Evolutionary conservation across 768 basidiomycete species (phyloP).

Genomic region (Boletus rubescentipes): DNA sequence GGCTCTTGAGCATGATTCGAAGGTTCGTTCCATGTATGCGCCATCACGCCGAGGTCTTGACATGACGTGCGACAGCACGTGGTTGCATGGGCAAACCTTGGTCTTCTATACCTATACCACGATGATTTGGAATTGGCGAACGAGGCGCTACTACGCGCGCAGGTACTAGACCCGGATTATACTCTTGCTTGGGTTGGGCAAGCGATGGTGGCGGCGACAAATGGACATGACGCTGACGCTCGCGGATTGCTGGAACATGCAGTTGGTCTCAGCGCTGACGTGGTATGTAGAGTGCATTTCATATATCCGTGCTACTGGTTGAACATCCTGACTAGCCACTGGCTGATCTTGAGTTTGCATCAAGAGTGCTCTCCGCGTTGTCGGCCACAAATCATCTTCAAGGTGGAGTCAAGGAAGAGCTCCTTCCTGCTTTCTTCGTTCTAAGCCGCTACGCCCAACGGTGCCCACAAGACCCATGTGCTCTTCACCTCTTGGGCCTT

Average conservation of each 20-base stretch:
- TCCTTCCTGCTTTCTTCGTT: slow-evolving; percentile 80
- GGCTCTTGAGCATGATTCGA: slow-evolving; percentile 81
- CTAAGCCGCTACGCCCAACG: slow-evolving; percentile 72
- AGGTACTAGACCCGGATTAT: slow-evolving; percentile 90
- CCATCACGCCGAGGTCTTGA: background rate
- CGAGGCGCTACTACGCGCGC: slow-evolving; percentile 83
- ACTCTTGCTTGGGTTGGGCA: slow-evolving; percentile 90
- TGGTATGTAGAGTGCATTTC: slow-evolving; percentile 44
- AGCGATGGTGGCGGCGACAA: slow-evolving; percentile 62
- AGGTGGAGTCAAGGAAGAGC: slow-evolving; percentile 38
- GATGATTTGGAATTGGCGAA: slow-evolving; percentile 80
- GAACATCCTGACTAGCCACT: slow-evolving; percentile 60
- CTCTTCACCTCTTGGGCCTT: slow-evolving; percentile 80
- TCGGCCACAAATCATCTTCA: slow-evolving; percentile 21
- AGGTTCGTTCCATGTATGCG: slow-evolving; percentile 48
- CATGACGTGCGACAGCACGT: slow-evolving; percentile 51
- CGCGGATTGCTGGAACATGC: slow-evolving; percentile 73
- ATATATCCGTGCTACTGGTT: background rate
- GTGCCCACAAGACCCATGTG: slow-evolving; percentile 67
- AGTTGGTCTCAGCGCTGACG: slow-evolving; percentile 51
- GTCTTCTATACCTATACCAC: slow-evolving; percentile 80
- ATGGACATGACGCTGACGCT: slow-evolving; percentile 61
- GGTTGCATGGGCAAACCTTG: slow-evolving; percentile 81
- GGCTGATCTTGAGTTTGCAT: slow-evolving; percentile 77
- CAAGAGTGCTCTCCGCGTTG: slow-evolving; percentile 49